phyloP scores from a whole-genome alignment of 305 asterid species.

The Solanum aculeatissimum region DNA sequence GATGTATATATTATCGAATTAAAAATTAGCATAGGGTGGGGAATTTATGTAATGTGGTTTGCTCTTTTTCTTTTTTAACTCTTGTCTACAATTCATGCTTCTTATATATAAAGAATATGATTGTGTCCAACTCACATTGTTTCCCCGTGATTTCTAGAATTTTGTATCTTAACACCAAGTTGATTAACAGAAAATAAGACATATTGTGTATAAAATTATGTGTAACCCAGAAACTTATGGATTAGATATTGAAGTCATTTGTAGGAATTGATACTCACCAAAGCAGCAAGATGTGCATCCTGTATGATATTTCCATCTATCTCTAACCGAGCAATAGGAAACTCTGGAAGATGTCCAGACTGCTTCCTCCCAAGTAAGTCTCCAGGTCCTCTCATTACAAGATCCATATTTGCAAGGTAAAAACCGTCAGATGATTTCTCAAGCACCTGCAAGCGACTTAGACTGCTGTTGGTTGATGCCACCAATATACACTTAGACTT shows the following conservation, averaged over 20 bases:
- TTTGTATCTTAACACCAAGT: neutral
- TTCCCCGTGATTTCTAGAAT: neutral
- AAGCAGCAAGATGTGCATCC: constrained; percentile 81
- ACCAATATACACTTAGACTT: constrained; percentile 61
- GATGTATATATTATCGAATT: neutral
- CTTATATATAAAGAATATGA: neutral
- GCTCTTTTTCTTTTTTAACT: neutral
- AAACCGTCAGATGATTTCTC: constrained; percentile 75
- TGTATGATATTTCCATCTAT: constrained; percentile 78
- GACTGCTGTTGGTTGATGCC: constrained; percentile 46
- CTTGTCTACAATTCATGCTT: neutral
- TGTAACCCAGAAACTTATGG: neutral
- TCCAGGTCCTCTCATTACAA: constrained; percentile 81
- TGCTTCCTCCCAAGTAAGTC: constrained; percentile 91
- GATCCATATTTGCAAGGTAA: constrained; percentile 88
- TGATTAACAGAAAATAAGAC: neutral
- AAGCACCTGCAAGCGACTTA: constrained; percentile 63
- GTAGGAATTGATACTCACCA: constrained; percentile 33
- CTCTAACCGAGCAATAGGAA: constrained; percentile 85
- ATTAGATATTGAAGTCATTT: neutral
- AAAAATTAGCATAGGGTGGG: neutral
- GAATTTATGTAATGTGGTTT: neutral
- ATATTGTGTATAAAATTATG: neutral
- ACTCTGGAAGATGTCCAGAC: constrained; percentile 90
- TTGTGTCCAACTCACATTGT: neutral